Evolutionary conservation across 495 filamentous ascomycete species (phyloP), one percentile per base, ranked within the genome.

Genomic region (Penicillium canariense): DNA sequence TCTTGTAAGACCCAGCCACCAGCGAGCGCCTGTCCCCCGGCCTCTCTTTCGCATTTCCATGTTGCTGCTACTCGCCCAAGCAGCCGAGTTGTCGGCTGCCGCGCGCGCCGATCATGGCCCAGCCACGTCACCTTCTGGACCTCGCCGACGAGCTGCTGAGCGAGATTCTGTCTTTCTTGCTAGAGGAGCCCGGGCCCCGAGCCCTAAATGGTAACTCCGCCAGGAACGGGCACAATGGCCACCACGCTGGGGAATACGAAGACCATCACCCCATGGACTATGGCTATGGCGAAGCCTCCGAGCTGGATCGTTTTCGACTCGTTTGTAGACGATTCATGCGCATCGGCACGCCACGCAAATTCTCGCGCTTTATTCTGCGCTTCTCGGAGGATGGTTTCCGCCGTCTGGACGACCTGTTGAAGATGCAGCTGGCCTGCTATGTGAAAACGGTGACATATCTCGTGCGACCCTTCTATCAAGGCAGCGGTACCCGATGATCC

Each of bases 401-500:
- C 27, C 71, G 80, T 40, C 65, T 89, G 40, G 77, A 83, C 18
- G 71, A 76, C 28, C 56, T 78, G 35, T 52, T 78, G 42, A 51
- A 65, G 48, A 78, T 75, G 73, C 78, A 85, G 62, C 74, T 86
- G 17, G 79, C 82, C 31, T 75, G 71, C 55, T 78, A 85, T 70
- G 84, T 87, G 43, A 82, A 77, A 67, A 81, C 84, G 62, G 83
- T 89, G 66, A 85, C 82, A 59, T 89, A 89, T 65, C 80, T 89
- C 70, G 81, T 89, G 64, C 84, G 84, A 61, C 84, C 79, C 49
- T 87, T 87, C 67, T 88, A 88, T 70, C 68, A 74, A 63, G 73
- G 72, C 68, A 70, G 64, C 65, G 69, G 71, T 77, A 78, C 52
- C 58, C 51, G 61, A 61, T 65, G 60, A 68, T 68, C 69, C 66